These are phyloP conservation scores for Rubroboletus pulcherrimus DNA, from an alignment of 768 basidiomycete genomes.

Conservation along the genomic window DNA sequence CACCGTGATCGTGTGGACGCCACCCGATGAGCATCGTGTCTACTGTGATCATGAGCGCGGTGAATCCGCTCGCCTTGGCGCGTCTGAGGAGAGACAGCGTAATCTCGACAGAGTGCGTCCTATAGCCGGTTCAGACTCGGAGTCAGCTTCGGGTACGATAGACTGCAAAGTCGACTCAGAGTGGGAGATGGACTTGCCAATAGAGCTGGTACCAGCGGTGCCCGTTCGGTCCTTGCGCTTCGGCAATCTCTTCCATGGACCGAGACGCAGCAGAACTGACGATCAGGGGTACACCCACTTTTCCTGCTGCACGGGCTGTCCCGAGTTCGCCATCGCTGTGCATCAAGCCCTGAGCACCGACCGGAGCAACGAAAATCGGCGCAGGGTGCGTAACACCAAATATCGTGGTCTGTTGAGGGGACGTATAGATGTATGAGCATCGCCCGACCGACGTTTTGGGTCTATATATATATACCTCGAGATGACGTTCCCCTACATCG, in stretches of 20 bases:
- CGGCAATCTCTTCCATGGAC: conserved; percentile 47
- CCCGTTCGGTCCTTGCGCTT: conserved; percentile 39
- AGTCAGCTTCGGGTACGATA: not conserved
- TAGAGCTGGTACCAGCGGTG: conserved; percentile 52
- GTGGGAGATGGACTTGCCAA: conserved; percentile 24
- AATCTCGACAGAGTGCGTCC: conserved; percentile 38
- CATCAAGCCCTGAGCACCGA: conserved; percentile 54
- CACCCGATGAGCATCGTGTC: conserved; percentile 43
- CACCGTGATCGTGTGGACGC: conserved; percentile 41
- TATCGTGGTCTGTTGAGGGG: conserved; percentile 51
- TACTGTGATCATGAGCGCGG: conserved; percentile 43
- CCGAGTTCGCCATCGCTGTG: conserved; percentile 42
- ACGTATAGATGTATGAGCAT: not conserved
- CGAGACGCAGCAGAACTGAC: conserved; percentile 34
- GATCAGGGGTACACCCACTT: conserved; percentile 42
- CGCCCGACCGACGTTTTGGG: not conserved
- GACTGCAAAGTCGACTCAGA: not conserved
- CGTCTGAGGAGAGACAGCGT: conserved; percentile 41
- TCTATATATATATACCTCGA: conserved; percentile 37
- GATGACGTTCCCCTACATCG: conserved; percentile 45
- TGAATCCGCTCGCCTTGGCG: conserved; percentile 40
- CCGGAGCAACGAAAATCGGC: conserved; percentile 52
- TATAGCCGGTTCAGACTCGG: conserved; percentile 1
- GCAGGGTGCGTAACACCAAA: conserved; percentile 40
- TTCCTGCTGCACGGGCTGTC: conserved; percentile 41